Base-by-base conservation (phyloP, 805 yeast genomes). In the Lipomyces yamanashiensis region DNA sequence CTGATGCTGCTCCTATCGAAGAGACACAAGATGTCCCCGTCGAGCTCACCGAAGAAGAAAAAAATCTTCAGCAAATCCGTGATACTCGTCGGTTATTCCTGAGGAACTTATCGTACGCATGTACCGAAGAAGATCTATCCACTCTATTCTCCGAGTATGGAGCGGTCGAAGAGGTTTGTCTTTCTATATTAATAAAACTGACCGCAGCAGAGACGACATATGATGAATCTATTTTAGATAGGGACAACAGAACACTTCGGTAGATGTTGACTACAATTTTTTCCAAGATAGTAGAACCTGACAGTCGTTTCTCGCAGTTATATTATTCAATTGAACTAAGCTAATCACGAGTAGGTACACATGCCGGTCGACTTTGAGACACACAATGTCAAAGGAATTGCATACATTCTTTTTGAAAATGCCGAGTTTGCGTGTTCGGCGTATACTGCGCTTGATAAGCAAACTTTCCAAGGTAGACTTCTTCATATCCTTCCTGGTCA, bases 381-480 rank as follows among this genome's bases (percentile, higher is more conserved):
- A 0, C 96, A 96, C 10, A 84, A 86, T 70, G 88, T 97, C 1
- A 95, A 95, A 76, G 99, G 99, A 0, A 90, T 91, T 75, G 97
- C 95, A 0, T 92, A 92, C 72, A 81, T 92, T 12, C 85, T 87
- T 73, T 95, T 88, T 73, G 77, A 75, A n/a, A 80, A 84, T 66
- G 80, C 87, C 9, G 82, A 83, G 9, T 87, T 87, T 73, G 99
- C 99, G 0, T 85, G 88, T 0, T 73, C 77, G 36, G 98, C 98
- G 0, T 92, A 81, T 74, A 75, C 81, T 41, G 83, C 81, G 13
- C 79, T 92, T 56, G 99, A 95, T 75, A 92, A 90, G 72, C 88
- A 89, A 72, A 88, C 90, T 74, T 93, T 90, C 80, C 98, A 95
- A 77, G 99, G 99, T 57, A 85, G 99, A 71, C 81, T 95, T 57